Conservation (phyloP, 1,139 yeast species). For the Hansenula sp. region DNA sequence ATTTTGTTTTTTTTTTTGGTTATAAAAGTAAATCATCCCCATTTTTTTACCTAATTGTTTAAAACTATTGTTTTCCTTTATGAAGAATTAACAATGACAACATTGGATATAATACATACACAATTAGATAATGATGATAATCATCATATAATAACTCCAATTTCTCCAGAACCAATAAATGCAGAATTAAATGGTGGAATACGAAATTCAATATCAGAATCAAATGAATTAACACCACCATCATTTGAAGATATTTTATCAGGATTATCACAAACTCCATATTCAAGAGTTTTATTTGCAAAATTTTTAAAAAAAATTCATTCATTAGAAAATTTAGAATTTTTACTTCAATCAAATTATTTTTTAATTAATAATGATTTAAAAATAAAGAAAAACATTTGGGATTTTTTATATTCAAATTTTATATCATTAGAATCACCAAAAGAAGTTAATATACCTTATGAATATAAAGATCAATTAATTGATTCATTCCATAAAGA, state of each 20-base stretch:
- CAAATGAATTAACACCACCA: constrained; percentile 11
- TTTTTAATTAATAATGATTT: constrained; percentile 5
- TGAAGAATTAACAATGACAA: neutral
- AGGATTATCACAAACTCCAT: constrained; percentile 20
- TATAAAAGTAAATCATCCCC: no score
- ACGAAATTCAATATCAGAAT: constrained; percentile 1
- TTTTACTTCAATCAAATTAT: constrained; percentile 17
- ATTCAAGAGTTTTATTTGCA: constrained; percentile 21
- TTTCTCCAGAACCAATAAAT: constrained; percentile 1
- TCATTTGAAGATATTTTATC: constrained; percentile 16
- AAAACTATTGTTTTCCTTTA: no score
- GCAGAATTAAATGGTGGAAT: neutral
- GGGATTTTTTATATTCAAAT: constrained; percentile 18
- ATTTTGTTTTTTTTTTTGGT: no score
- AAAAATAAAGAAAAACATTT: constrained; percentile 10
- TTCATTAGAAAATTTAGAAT: constrained; percentile 22
- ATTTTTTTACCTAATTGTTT: no score
- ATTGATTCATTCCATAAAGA: constrained; percentile 5
- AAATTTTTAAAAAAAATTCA: constrained; percentile 18
- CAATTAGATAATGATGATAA: neutral
- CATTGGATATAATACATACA: neutral
- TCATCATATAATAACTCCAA: constrained; percentile 2
- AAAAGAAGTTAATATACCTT: constrained; percentile 22
- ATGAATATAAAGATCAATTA: constrained; percentile 16
- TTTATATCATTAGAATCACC: constrained; percentile 20